Percentiles rank a stretch among this genome's conserved stretches.
phyloP scores from a whole-genome alignment of 164 flowering plant species.

The Euptelea pleiosperma region DNA sequence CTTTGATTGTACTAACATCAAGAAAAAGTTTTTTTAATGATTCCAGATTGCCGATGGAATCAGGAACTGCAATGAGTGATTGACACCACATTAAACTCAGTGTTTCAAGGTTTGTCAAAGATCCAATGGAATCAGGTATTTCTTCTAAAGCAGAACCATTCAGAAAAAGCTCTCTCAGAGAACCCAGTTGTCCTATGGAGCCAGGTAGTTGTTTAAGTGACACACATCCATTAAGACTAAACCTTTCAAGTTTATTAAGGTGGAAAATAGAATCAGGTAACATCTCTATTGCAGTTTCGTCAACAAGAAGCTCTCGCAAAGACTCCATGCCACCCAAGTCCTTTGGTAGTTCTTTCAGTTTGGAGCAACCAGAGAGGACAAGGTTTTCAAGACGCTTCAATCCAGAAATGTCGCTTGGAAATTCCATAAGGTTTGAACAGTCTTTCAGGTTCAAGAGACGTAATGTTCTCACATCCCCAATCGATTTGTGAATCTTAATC shows the following conservation, averaged over 20 bases:
- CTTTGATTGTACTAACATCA: conserved; percentile 21
- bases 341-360: conserved; percentile 34
- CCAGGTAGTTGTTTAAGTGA: conserved; percentile 30
- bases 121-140: conserved; percentile 37
- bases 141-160: conserved; percentile 22
- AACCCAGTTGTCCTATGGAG: conserved; percentile 24
- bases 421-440: conserved; percentile 34
- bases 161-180: conserved; percentile 32
- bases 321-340: conserved; percentile 32
- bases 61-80: conserved; percentile 34
- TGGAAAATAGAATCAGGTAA: conserved; percentile 40
- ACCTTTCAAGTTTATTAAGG: conserved; percentile 38
- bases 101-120: conserved; percentile 33
- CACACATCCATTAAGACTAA: conserved; percentile 27
- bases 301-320: conserved; percentile 32
- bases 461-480: conserved; percentile 29
- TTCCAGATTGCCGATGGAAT: conserved; percentile 32
- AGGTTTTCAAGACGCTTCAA: conserved; percentile 36
- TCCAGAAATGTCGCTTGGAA: conserved; percentile 45
- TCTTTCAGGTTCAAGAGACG: conserved; percentile 30
- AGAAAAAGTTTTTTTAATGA: conserved; percentile 22
- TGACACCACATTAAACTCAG: conserved; percentile 31
- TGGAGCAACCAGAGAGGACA: conserved; percentile 37
- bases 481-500: conserved; percentile 28
- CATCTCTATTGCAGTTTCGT: conserved; percentile 29